A percentile compares a stretch with the other conserved stretches of the same genome.
Conservation (phyloP, 306 rosid genomes). For the Sicyos baderoa region DNA sequence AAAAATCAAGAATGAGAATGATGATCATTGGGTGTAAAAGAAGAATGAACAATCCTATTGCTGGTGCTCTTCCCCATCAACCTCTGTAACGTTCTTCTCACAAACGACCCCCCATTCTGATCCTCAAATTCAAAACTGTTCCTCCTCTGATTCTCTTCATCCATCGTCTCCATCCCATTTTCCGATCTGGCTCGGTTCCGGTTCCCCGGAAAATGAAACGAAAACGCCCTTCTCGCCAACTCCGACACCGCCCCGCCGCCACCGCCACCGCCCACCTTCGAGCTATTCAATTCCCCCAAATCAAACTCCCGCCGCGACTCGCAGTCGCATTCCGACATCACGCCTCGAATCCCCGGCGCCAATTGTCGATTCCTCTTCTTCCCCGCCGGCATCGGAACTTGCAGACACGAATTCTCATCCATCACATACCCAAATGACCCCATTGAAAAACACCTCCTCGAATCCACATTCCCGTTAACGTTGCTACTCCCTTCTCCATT, state of each 20-base stretch:
- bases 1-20: background rate
- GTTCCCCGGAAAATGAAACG: constrained; percentile 53
- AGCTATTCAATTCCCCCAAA: constrained; percentile 35
- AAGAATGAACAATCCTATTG: constrained; percentile 77
- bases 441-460: constrained; percentile 92
- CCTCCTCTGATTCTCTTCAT: constrained; percentile 54
- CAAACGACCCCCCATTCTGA: constrained; percentile 59
- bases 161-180: constrained; percentile 34
- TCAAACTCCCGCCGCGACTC: constrained; percentile 74
- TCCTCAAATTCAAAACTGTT: constrained; percentile 67
- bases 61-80: constrained; percentile 55
- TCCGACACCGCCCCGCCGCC: background rate
- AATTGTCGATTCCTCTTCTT: constrained; percentile 45
- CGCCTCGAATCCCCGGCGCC: constrained; percentile 50
- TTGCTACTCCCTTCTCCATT: constrained; percentile 38
- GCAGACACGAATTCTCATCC: constrained; percentile 64
- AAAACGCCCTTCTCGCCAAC: constrained; percentile 59
- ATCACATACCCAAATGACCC: constrained; percentile 82
- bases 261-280: constrained; percentile 6
- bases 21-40: constrained; percentile 35
- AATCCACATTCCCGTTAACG: constrained; percentile 32
- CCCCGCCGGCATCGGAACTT: constrained; percentile 57
- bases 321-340: constrained; percentile 77
- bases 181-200: constrained; percentile 34
- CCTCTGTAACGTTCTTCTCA: constrained; percentile 83